A percentile compares a stretch with the other conserved stretches of the same genome.
These are phyloP conservation scores for Fallopia convolvulus DNA, from an alignment of 148 eudicot species.

Conservation along the genomic window DNA sequence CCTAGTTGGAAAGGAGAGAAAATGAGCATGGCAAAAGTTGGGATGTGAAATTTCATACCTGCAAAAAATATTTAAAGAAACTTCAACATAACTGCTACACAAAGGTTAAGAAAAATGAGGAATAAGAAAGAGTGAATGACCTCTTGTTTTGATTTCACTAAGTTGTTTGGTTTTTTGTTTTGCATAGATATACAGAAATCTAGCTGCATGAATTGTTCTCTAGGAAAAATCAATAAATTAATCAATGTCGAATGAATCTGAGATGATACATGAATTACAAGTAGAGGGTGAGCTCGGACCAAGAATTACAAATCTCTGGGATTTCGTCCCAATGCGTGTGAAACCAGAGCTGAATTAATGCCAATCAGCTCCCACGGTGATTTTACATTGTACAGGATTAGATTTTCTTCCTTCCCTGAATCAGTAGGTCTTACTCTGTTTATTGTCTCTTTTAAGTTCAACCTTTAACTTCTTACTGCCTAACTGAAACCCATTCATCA, in stretches of 20 bases:
- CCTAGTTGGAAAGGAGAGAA: no score
- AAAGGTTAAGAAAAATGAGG: no score
- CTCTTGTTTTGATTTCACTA: background rate
- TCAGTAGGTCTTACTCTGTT: slow-evolving; percentile 54
- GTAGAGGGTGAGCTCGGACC: slow-evolving; percentile 36
- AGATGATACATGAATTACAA: slow-evolving; percentile 57
- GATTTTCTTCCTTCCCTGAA: slow-evolving; percentile 8
- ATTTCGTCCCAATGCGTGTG: slow-evolving; percentile 2
- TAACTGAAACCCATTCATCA: slow-evolving; percentile 89
- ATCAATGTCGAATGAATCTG: slow-evolving; percentile 46
- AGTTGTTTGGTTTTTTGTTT: background rate
- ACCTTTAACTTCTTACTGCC: slow-evolving; percentile 96
- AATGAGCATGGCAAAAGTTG: no score
- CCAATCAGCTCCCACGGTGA: background rate
- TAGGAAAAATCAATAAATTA: slow-evolving; percentile 62
- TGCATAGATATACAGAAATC: slow-evolving; percentile 1
- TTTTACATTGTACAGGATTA: slow-evolving; percentile 8
- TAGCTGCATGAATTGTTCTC: slow-evolving; percentile 20
- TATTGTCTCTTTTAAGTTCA: slow-evolving; percentile 89
- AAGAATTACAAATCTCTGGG: slow-evolving; percentile 37
- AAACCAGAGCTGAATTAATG: background rate
- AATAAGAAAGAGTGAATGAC: background rate
- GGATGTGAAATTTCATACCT: no score
- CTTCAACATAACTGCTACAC: background rate
- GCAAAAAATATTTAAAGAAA: background rate